Evolutionary conservation across 768 basidiomycete genomes (phyloP), one percentile per base, ranked within the genome.

Genomic region (Boletus subparvulus): DNA sequence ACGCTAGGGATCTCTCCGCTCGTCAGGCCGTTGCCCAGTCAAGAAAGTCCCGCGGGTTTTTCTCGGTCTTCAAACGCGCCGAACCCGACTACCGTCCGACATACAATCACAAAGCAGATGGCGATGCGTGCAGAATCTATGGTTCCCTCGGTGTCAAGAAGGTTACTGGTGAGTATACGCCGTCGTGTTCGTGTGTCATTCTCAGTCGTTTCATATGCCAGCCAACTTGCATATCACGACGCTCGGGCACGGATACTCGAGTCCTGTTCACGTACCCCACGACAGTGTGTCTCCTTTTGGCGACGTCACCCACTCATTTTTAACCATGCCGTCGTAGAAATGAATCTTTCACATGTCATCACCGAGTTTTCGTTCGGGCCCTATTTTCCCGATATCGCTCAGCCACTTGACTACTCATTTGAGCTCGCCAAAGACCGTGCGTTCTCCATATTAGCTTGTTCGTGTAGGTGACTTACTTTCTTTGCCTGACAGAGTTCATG

Each of bases 311-410:
- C 16, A 52, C 13, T 16, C 47, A 30, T 36, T 17, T n/a, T 50
- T 40, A 4, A 55, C 21, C 30, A 47, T n/a, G 13, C 16, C 8
- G 32, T 39, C 11, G 14, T 57, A 96, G 94, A 87, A 62, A 94
- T 98, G 92, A 99, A 99, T 67, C 81, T 99, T 36, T 94, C 92
- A 3, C 96, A 98, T 76, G 86, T 97, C 60, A 94, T 98, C 66
- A 87, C 87, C 50, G 96, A 99, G 72, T 97, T 98, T 69, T 97
- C 94, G 0, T 98, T 98, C 61, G 96, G 96, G 1, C 91, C 94
- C 3, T 87, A 89, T 77, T 98, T 97, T 78, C 96, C 96, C 3
- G 89, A 94, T 43, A 98, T 99, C 48, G 83, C 85, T 1, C 96
- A 99, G 69, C 96, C 96, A 1, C 81, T 99, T 40, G 96, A 98